Evolutionary conservation across 768 basidiomycete species (phyloP), one percentile per base, ranked within the genome.

Genomic region (Dictyophora rubrovolvata): DNA sequence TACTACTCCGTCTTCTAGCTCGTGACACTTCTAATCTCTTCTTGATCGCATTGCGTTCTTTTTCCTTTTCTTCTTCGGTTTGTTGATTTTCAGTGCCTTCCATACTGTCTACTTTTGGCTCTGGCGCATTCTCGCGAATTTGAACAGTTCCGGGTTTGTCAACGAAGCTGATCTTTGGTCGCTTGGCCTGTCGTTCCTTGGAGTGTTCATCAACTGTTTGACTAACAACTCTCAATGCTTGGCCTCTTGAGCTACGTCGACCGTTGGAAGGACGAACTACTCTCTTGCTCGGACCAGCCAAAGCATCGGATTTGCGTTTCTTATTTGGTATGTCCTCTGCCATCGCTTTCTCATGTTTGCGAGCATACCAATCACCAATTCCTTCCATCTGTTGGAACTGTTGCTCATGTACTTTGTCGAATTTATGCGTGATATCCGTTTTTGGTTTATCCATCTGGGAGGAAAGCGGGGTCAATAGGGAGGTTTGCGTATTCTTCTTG

Each of bases 371-470:
- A 11, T 65, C 73, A 11, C 73, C 78, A 65, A 90, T 89, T 7
- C 85, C 83, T 63, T 87, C 86, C 89, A 91, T 91, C 75, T 81
- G 85, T 56, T 71, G 71, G 67, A 90, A 90, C 59, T 80, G 79
- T 36, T 78, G 75, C 56, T 83, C 77, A 64, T 92, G 89, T 22
- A 74, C 66, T 65, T 77, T 79, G 20, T 84, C 78, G 65, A 89
- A 80, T 51, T 75, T 65, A 56, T 69, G 46, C 20, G 53, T 60
- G n/a, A 54, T 28, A 37, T 55, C 23, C 17, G 53, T 54, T 21
- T 35, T 33, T 5, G 48, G 47, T 34, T 46, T 59, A 12, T 51
- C 60, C 16, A 33, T 37, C 35, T 33, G 37, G 12, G 28, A 18
- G 28, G 22, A 48, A 12, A 50, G 28, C 47, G 50, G 11, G 28